phyloP scores from a whole-genome alignment of 306 rosid species.

The Dalbergia cultrata region DNA sequence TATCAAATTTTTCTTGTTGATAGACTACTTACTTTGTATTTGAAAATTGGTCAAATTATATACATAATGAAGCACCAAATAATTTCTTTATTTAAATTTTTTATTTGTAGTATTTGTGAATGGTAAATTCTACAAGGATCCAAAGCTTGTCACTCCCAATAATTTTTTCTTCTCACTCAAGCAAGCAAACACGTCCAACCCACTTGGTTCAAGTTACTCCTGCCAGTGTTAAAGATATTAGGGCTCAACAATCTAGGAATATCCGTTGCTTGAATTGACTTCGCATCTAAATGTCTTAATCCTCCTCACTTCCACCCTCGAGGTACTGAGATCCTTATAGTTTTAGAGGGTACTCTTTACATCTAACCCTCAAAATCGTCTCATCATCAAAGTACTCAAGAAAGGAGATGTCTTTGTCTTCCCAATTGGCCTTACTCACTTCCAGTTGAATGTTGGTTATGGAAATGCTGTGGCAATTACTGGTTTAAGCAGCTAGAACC shows the following conservation, averaged over 20 bases:
- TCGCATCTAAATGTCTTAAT: conserved; percentile 14
- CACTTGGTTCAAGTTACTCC: conserved; percentile 38
- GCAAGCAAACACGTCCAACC: conserved; percentile 30
- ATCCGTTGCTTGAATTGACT: conserved; percentile 18
- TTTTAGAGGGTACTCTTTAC: conserved; percentile 50
- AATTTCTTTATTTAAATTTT: background rate
- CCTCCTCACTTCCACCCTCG: conserved; percentile 39
- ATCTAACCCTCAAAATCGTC: conserved; percentile 13
- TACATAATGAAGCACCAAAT: background rate
- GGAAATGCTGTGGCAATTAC: conserved; percentile 37
- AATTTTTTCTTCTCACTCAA: conserved; percentile 44
- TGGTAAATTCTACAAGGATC: conserved; percentile 54
- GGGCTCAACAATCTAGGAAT: too few species aligned
- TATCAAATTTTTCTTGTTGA: background rate
- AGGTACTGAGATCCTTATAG: conserved; percentile 39
- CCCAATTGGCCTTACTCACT: conserved; percentile 49
- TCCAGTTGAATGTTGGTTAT: conserved; percentile 44
- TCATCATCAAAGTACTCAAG: conserved; percentile 35
- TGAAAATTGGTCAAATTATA: too few species aligned
- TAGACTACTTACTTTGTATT: too few species aligned
- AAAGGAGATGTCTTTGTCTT: conserved; percentile 43
- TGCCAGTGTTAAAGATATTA: background rate
- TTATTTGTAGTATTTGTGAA: conserved; percentile 50
- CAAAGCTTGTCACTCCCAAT: conserved; percentile 23
- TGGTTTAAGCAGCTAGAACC: conserved; percentile 39